These are phyloP conservation scores for Gynochthodes officinalis DNA, from an alignment of 257 asterid genomes.

Conservation along the genomic window DNA sequence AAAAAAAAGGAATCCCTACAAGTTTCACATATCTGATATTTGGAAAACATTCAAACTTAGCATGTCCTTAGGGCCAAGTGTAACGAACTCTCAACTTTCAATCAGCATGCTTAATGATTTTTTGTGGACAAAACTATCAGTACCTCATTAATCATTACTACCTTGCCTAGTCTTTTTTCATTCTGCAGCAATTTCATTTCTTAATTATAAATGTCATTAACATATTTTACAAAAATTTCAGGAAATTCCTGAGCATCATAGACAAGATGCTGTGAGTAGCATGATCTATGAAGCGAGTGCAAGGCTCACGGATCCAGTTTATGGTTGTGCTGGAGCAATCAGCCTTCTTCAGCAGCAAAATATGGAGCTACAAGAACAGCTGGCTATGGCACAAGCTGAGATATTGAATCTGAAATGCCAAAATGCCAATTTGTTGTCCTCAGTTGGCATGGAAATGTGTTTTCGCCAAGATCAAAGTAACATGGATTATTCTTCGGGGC, in stretches of 20 bases:
- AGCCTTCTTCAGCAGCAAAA: conserved; percentile 25
- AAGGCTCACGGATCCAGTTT: conserved; percentile 30
- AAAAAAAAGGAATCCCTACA: too few species aligned
- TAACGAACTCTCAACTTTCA: too few species aligned
- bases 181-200: too few species aligned
- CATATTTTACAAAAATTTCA: not conserved
- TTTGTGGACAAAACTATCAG: too few species aligned
- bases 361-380: conserved; percentile 23
- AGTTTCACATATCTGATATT: too few species aligned
- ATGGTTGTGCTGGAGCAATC: conserved; percentile 28
- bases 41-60: too few species aligned
- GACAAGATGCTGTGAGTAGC: conserved; percentile 27
- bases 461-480: not conserved
- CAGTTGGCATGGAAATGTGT: conserved; percentile 20
- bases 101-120: too few species aligned
- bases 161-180: too few species aligned
- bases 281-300: conserved; percentile 32
- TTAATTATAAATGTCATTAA: too few species aligned
- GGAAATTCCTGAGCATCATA: conserved; percentile 28
- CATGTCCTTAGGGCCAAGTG: too few species aligned
- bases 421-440: conserved; percentile 16
- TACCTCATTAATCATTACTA: too few species aligned
- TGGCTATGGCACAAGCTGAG: conserved; percentile 29
- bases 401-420: conserved; percentile 28
- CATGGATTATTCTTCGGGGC: not conserved